These are phyloP conservation scores for Fomitopsis schrenkii DNA, from an alignment of 1,284 basidiomycete genomes.

Conservation along the genomic window DNA sequence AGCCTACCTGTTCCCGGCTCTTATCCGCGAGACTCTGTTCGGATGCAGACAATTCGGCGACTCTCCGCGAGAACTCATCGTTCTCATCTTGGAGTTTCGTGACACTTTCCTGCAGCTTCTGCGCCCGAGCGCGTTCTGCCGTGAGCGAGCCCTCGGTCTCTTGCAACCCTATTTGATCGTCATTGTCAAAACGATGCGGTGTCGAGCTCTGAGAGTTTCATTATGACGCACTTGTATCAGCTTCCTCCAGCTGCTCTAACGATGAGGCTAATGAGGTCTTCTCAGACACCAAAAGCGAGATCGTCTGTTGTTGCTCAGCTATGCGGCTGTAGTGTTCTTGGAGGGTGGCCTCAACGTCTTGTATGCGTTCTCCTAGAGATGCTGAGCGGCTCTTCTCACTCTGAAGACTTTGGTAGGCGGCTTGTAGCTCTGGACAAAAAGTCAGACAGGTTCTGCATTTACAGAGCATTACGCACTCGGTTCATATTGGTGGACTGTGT, in stretches of 20 bases:
- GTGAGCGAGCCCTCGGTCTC: slow-evolving; percentile 40
- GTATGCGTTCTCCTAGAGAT: slow-evolving; percentile 18
- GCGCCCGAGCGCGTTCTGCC: slow-evolving; percentile 37
- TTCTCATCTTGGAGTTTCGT: slow-evolving; percentile 37
- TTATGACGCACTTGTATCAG: slow-evolving; percentile 30
- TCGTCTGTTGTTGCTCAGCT: slow-evolving; percentile 34
- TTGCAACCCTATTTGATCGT: slow-evolving; percentile 37
- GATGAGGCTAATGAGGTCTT: slow-evolving; percentile 30
- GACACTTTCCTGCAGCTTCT: slow-evolving; percentile 38
- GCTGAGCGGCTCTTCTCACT: slow-evolving; percentile 17
- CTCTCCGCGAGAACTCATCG: slow-evolving; percentile 26
- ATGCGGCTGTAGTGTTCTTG: slow-evolving; percentile 20
- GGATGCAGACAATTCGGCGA: slow-evolving; percentile 39
- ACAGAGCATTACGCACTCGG: slow-evolving; percentile 10
- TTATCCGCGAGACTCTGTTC: slow-evolving; percentile 57
- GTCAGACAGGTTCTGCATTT: not conserved
- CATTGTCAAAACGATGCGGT: not conserved
- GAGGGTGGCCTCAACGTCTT: slow-evolving; percentile 17
- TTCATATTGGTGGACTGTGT: slow-evolving; percentile 4
- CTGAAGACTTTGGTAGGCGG: slow-evolving; percentile 14
- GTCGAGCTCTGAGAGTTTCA: not conserved
- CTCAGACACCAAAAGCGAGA: slow-evolving; percentile 35
- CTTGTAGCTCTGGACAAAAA: slow-evolving; percentile 13
- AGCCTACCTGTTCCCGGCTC: slow-evolving; percentile 56
- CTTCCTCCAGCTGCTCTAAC: slow-evolving; percentile 29